A percentile compares a stretch with the other conserved stretches of the same genome.
These are phyloP conservation scores for Exophiala oligosperma DNA, from an alignment of 2,329 filamentous ascomycete species.

Conservation along the genomic window DNA sequence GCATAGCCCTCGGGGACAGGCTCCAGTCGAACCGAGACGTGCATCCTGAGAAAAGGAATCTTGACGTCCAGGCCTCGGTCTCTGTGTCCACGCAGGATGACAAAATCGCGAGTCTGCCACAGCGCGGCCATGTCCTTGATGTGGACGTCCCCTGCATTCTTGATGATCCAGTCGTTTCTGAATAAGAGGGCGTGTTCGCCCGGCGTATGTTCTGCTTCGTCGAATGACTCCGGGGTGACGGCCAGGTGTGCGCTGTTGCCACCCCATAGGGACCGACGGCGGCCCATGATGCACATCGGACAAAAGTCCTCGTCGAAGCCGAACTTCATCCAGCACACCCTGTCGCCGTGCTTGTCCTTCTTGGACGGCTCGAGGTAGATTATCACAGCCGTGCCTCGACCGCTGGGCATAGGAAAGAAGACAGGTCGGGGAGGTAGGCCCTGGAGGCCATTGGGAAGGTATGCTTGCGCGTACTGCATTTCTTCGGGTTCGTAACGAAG, in stretches of 20 bases:
- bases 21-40: neutral
- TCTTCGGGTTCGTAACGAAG: conserved; percentile 11
- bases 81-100: neutral
- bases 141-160: conserved; percentile 1
- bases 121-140: neutral
- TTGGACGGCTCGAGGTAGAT: conserved; percentile 6
- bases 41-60: neutral
- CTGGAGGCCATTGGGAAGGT: conserved; percentile 4
- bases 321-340: conserved; percentile 21
- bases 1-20: neutral
- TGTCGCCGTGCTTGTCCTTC: conserved; percentile 15
- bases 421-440: conserved; percentile 10
- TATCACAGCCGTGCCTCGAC: conserved; percentile 9
- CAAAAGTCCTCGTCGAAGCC: conserved; percentile 18
- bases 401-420: conserved; percentile 11
- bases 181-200: conserved; percentile 17
- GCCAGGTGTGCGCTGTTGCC: conserved; percentile 16
- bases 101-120: neutral
- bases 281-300: conserved; percentile 15
- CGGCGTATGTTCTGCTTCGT: conserved; percentile 6
- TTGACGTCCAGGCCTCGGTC: neutral
- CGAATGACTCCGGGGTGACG: conserved; percentile 11
- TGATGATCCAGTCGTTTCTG: conserved; percentile 14
- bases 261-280: conserved; percentile 16
- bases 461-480: conserved; percentile 5